Evolutionary conservation across 2,329 filamentous ascomycete species (phyloP).

Genomic region (Aquanectria penicillioides): DNA sequence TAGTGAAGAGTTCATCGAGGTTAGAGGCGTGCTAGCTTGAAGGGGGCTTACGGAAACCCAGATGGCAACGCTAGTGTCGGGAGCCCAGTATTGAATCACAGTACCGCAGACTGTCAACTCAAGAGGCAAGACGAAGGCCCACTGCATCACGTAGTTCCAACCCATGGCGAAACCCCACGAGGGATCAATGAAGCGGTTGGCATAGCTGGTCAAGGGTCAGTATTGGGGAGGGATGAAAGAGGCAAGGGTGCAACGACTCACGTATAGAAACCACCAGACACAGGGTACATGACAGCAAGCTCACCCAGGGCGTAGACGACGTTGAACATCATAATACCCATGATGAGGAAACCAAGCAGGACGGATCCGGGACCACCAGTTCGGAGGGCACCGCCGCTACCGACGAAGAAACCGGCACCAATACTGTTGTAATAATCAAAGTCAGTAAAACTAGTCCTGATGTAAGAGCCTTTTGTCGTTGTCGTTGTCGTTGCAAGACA

Average conservation of each 20-base stretch:
- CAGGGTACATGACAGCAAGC: conserved; percentile 48
- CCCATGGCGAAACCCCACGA: conserved; percentile 57
- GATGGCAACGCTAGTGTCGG: conserved; percentile 55
- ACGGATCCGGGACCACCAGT: conserved; percentile 50
- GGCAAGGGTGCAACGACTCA: conserved; percentile 9
- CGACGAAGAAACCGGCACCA: conserved; percentile 71
- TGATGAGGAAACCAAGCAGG: conserved; percentile 62
- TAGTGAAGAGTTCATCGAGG: background rate
- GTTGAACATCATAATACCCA: conserved; percentile 69
- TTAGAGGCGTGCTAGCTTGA: background rate
- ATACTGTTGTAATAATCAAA: conserved; percentile 46
- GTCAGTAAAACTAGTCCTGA: conserved; percentile 10
- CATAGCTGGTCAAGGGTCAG: conserved; percentile 49
- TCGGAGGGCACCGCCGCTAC: conserved; percentile 58
- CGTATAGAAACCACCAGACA: conserved; percentile 68
- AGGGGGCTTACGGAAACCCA: conserved; percentile 58
- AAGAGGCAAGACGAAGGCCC: conserved; percentile 57
- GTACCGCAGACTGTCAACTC: conserved; percentile 61
- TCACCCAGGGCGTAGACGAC: conserved; percentile 71
- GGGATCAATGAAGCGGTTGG: conserved; percentile 66
- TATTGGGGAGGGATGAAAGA: background rate
- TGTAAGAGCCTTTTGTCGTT: no score
- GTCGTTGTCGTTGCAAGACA: no score
- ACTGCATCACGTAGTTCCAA: conserved; percentile 59
- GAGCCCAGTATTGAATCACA: conserved; percentile 60